Percentiles rank a stretch among this genome's conserved stretches.
Conservation (phyloP, 306 rosid species). For the Mimosa pudica region DNA sequence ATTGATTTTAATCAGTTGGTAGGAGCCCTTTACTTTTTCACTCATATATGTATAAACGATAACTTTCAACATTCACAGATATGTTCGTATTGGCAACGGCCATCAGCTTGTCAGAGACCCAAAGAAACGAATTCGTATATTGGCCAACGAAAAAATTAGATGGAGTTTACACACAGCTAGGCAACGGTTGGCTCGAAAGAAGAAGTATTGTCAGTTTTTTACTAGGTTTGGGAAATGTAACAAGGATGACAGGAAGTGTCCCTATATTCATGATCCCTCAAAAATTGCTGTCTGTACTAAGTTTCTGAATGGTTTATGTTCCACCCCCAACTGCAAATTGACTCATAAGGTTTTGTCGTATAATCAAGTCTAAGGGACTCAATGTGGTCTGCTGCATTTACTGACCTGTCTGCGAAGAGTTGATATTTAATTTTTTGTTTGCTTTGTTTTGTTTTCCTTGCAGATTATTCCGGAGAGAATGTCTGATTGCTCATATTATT, state of each 20-base stretch:
- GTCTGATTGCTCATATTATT: constrained; percentile 91
- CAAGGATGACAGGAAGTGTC: constrained; percentile 92
- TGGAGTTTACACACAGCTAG: constrained; percentile 99
- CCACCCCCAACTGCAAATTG: constrained; percentile 83
- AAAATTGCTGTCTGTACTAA: constrained; percentile 96
- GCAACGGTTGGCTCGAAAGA: constrained; percentile 85
- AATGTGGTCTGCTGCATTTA: constrained; percentile 37
- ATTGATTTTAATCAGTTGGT: constrained; percentile 33
- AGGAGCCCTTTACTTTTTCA: not conserved
- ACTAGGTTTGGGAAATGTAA: constrained; percentile 95
- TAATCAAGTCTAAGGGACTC: constrained; percentile 36
- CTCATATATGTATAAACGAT: constrained; percentile 21
- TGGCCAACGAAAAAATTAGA: constrained; percentile 93
- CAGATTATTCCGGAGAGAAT: constrained; percentile 98
- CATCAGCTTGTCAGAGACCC: constrained; percentile 91
- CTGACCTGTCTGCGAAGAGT: constrained; percentile 28
- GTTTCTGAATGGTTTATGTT: constrained; percentile 90
- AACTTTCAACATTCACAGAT: constrained; percentile 54
- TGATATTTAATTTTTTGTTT: constrained; percentile 15
- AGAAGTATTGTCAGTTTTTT: constrained; percentile 87
- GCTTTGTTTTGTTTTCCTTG: constrained; percentile 30
- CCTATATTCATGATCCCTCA: constrained; percentile 89
- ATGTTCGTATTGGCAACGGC: constrained; percentile 88
- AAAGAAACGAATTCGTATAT: constrained; percentile 80
- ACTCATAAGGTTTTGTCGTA: constrained; percentile 83